Evolutionary conservation across 345 rosid genomes (phyloP).

Genomic region (Citrus mangshanensis): DNA sequence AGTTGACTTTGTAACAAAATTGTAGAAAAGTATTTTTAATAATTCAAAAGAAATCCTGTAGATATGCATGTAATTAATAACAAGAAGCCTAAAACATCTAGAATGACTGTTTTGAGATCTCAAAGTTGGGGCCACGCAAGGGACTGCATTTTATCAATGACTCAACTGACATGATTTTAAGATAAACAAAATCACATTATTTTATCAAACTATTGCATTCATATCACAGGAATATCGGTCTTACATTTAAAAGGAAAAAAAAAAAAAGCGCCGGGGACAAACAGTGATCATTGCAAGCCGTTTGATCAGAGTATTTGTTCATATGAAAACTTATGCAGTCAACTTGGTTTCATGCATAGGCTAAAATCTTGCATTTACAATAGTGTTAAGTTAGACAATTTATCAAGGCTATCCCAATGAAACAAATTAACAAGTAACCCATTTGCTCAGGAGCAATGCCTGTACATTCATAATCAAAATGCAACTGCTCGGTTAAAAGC

Average conservation of each 20-base stretch:
- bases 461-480: neutral
- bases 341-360: neutral
- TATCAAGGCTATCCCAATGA: neutral
- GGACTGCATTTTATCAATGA: neutral
- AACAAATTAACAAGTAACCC: neutral
- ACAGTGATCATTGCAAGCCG: no score
- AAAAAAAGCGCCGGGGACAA: no score
- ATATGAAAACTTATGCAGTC: neutral
- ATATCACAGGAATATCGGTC: neutral
- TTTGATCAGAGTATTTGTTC: no score
- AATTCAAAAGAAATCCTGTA: neutral
- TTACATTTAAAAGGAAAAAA: neutral
- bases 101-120: neutral
- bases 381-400: neutral
- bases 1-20: neutral
- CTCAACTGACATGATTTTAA: neutral
- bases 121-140: neutral
- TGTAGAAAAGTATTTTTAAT: neutral
- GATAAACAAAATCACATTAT: neutral
- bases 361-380: neutral
- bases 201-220: neutral
- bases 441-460: neutral
- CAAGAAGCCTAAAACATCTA: neutral
- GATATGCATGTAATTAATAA: constrained; percentile 9
- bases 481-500: neutral